Evolutionary conservation across 2,329 filamentous ascomycete species (phyloP).

Genomic region (Zymoseptoria pseudotritici): DNA sequence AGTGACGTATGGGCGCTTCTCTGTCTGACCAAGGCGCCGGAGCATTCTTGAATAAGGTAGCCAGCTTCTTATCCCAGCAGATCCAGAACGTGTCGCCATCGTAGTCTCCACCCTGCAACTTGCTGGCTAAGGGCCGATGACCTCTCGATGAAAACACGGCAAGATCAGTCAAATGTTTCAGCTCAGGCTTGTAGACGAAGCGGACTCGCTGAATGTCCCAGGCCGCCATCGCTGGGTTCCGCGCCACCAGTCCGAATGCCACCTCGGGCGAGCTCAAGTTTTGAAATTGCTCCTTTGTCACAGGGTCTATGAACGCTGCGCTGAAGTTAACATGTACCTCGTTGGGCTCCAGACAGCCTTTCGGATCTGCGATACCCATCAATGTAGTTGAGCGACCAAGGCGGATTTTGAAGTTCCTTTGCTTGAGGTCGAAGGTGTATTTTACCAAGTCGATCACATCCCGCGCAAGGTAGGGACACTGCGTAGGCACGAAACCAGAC

Average conservation of each 20-base stretch:
- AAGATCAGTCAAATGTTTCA: conserved; percentile 67
- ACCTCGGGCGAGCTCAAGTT: conserved; percentile 23
- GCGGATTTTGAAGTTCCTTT: conserved; percentile 35
- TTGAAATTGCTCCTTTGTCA: conserved; percentile 26
- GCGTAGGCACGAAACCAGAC: conserved; percentile 22
- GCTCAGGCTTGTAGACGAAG: conserved; percentile 46
- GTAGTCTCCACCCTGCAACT: conserved; percentile 72
- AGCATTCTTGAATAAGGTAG: conserved; percentile 59
- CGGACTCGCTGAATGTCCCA: conserved; percentile 62
- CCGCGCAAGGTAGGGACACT: conserved; percentile 13
- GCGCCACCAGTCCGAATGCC: conserved; percentile 56
- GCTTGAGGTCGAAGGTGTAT: conserved; percentile 12
- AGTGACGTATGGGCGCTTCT: background rate
- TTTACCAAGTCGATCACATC: conserved; percentile 6
- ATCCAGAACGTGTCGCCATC: conserved; percentile 71
- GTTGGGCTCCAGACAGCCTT: conserved; percentile 51
- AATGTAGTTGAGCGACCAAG: conserved; percentile 55
- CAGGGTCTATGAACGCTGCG: conserved; percentile 47
- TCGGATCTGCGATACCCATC: conserved; percentile 63
- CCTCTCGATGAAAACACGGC: conserved; percentile 67
- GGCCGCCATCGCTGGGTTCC: conserved; percentile 60
- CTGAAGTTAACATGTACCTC: conserved; percentile 66
- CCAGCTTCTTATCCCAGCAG: conserved; percentile 63
- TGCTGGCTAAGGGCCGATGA: conserved; percentile 55
- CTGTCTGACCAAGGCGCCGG: conserved; percentile 40